phyloP scores from a whole-genome alignment of 2,329 filamentous ascomycete genomes.

The Myriosclerotinia scirpicola region DNA sequence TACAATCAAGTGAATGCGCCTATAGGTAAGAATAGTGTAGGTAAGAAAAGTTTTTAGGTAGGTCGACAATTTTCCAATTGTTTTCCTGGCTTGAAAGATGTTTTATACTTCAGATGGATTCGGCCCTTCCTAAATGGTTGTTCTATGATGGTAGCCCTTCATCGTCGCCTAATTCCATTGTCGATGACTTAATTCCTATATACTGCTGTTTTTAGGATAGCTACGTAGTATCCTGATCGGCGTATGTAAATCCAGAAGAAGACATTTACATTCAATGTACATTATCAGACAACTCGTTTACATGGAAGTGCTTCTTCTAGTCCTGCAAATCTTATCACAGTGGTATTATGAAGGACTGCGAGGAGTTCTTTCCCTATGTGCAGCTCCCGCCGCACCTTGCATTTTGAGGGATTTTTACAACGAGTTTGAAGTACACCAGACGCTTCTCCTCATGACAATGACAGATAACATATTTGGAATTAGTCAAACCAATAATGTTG shows the following conservation, averaged over 20 bases:
- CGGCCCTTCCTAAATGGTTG: constrained; percentile 12
- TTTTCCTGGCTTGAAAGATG: neutral
- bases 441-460: neutral
- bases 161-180: neutral
- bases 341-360: neutral
- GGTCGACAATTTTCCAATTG: neutral
- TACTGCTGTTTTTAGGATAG: neutral
- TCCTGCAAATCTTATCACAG: neutral
- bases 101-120: neutral
- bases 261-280: neutral
- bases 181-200: neutral
- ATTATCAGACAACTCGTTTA: neutral
- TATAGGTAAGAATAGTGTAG: constrained; percentile 1
- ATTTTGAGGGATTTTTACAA: neutral
- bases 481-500: neutral
- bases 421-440: neutral
- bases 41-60: neutral
- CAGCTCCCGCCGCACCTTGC: neutral
- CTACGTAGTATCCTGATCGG: neutral
- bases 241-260: neutral
- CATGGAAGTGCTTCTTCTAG: neutral
- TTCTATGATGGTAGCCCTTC: neutral
- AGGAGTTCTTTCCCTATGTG: neutral
- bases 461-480: neutral
- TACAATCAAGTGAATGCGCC: neutral